phyloP scores from a whole-genome alignment of 192 early-diverging fungal species.

The Spizellomyces sp. region DNA sequence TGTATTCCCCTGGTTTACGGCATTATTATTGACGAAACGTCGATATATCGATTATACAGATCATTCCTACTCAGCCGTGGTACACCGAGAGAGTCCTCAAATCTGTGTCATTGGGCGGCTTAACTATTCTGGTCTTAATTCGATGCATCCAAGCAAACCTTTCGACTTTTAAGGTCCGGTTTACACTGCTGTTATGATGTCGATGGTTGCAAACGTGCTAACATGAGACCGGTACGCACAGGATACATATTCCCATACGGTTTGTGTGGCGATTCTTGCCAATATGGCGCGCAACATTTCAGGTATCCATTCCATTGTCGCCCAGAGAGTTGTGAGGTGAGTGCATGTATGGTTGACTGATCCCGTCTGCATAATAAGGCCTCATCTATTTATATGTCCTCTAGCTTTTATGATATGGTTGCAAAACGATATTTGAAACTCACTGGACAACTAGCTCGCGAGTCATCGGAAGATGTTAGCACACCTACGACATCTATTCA shows the following conservation, averaged over 20 bases:
- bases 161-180: constrained; percentile 56
- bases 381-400: background rate
- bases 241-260: constrained; percentile 72
- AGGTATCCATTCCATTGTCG: constrained; percentile 69
- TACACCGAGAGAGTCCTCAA: constrained; percentile 72
- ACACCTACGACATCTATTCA: background rate
- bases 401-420: constrained; percentile 68
- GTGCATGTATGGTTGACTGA: background rate
- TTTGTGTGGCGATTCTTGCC: constrained; percentile 62
- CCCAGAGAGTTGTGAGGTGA: constrained; percentile 69
- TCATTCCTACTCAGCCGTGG: constrained; percentile 63
- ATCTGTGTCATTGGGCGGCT: constrained; percentile 66
- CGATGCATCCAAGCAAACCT: constrained; percentile 69
- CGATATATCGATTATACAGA: constrained; percentile 35
- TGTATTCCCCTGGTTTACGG: background rate
- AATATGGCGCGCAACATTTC: constrained; percentile 64
- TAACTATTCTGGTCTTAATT: constrained; percentile 67
- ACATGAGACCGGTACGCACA: constrained; percentile 19
- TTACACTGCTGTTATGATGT: background rate
- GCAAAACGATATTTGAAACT: constrained; percentile 69
- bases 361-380: background rate
- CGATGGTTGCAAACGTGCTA: background rate
- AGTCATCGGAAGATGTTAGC: constrained; percentile 2
- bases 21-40: background rate
- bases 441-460: constrained; percentile 11